Evolutionary conservation across 108 stramenopile genomes (phyloP), one percentile per base, ranked within the genome.

Genomic region (Fistulifera pelliculosa): DNA sequence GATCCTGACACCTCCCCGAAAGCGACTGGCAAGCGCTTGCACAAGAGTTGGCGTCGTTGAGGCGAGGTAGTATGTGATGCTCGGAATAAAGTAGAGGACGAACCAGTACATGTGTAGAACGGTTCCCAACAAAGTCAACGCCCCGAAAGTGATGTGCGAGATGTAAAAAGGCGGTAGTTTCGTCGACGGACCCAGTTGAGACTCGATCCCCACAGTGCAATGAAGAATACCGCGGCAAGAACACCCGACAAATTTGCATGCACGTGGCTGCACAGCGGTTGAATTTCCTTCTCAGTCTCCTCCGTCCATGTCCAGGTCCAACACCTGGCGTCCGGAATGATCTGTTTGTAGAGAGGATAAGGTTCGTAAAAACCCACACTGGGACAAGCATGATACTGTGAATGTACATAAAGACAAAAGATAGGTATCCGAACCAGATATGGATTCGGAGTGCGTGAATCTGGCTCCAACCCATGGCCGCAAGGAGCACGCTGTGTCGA

Each of bases 151-250:
- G 11, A 62, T 51, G 52, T 62, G 61, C 21, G 2, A 62, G 14
- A 38, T 13, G 64, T 72, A 71, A 31, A 76, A 76, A 76, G 12
- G n/a, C 45, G 54, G 55, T 69, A 76, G 23, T 57, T 44, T 40
- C 39, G 31, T 0, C 75, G 52, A 16, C 75, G 67, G 22, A 76
- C 39, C 47, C 58, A 61, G 17, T 64, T 57, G 27, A 76, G 1
- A 47, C 64, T 61, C 18, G 68, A 49, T 0, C 39, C 31, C 11
- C 54, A 58, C 15, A 76, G 58, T 0, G 72, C n/a, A 0, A 65
- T 12, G 27, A 72, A 61, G 23, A 50, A 56, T 6, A 65, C 17
- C 12, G 38, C 54, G 19, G 52, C 52, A 7, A 72, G 1, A 1
- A 72, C 19, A 10, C 75, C 75, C 0, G 58, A 42, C 27, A 69